These are phyloP conservation scores for Solanum virginianum DNA, from an alignment of 257 asterid genomes.

Conservation along the genomic window DNA sequence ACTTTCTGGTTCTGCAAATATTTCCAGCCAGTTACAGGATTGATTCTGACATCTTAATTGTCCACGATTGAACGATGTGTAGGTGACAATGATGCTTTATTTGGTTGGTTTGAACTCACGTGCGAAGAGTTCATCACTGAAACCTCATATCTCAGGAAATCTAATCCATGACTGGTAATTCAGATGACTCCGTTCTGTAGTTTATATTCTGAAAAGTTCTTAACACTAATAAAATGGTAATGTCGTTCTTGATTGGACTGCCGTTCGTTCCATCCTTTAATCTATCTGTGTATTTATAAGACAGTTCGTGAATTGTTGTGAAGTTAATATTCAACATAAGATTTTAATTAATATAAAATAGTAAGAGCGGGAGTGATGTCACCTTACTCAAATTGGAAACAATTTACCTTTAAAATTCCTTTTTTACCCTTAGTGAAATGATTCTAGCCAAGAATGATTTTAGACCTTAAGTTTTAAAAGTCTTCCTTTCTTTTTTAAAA, in stretches of 20 bases:
- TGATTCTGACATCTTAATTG: background rate
- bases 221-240: background rate
- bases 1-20: background rate
- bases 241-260: background rate
- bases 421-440: too few relatives aligned
- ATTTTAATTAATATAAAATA: background rate
- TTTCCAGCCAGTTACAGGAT: background rate
- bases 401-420: too few relatives aligned
- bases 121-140: constrained; percentile 64
- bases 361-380: background rate
- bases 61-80: background rate
- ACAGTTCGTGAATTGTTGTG: background rate
- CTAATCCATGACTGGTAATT: constrained; percentile 83
- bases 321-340: background rate
- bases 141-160: constrained; percentile 73
- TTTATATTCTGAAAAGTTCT: background rate
- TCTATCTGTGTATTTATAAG: background rate
- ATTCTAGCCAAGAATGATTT: too few relatives aligned
- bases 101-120: constrained; percentile 56
- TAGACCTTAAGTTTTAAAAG: too few relatives aligned
- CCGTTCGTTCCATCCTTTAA: background rate
- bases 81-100: constrained; percentile 67
- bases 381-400: too few relatives aligned
- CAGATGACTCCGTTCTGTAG: background rate
- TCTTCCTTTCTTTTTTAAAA: too few relatives aligned